Conservation (phyloP, 2,329 filamentous ascomycete species). For the Mariannaea sp. region DNA sequence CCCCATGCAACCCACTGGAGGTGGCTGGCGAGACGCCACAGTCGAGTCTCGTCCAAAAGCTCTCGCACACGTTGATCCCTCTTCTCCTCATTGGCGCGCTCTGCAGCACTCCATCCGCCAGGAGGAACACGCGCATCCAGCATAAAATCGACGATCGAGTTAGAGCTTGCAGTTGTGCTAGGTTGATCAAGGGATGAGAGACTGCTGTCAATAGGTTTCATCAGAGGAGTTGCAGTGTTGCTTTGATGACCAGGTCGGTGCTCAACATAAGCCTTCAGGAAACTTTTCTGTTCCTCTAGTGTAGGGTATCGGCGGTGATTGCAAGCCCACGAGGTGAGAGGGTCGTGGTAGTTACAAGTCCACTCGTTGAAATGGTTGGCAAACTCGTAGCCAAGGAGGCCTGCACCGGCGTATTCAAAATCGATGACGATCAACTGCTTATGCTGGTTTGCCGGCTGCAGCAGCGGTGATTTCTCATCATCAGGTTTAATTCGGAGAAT, state of each 20-base stretch:
- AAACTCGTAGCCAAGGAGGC: conserved; percentile 85
- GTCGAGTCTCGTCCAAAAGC: conserved; percentile 75
- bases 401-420: conserved; percentile 95
- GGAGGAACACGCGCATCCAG: conserved; percentile 72
- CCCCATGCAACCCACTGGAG: conserved; percentile 96
- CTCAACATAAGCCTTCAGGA: conserved; percentile 83
- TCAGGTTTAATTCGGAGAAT: conserved; percentile 76
- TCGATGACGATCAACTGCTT: conserved; percentile 97
- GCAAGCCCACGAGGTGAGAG: conserved; percentile 67
- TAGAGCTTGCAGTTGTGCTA: conserved; percentile 53
- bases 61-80: conserved; percentile 70
- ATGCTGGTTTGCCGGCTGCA: conserved; percentile 89
- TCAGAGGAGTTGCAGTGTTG: conserved; percentile 55
- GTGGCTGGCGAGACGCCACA: conserved; percentile 88
- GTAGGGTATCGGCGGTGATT: conserved; percentile 74
- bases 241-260: conserved; percentile 70
- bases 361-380: conserved; percentile 98
- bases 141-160: conserved; percentile 73
- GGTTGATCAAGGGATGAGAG: conserved; percentile 45
- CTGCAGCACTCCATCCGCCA: conserved; percentile 56
- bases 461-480: conserved; percentile 79
- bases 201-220: conserved; percentile 51
- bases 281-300: conserved; percentile 78
- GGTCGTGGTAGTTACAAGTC: conserved; percentile 96
- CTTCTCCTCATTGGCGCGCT: conserved; percentile 65